Conservation (phyloP, 768 basidiomycete species). For the Lactarius trivialis region DNA sequence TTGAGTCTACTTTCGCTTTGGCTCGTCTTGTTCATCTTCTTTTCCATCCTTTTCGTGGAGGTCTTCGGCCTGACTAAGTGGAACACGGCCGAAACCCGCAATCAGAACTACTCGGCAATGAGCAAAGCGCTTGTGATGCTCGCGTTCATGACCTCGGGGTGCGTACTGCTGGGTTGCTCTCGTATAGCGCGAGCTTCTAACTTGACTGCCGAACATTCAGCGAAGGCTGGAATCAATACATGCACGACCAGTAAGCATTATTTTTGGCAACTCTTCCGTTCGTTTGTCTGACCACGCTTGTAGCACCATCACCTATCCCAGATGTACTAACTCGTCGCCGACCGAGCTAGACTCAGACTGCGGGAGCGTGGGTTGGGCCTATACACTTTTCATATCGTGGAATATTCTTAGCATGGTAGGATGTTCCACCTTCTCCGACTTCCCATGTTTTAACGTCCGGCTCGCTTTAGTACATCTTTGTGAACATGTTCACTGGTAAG, state of each 20-base stretch:
- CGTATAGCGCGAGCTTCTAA: background rate
- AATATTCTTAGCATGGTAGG: conserved; percentile 90
- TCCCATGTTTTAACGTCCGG: background rate
- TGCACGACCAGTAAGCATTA: conserved; percentile 83
- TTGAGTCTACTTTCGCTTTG: conserved; percentile 80
- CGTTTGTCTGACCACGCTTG: conserved; percentile 9
- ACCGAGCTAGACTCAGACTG: conserved; percentile 70
- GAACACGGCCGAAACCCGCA: conserved; percentile 59
- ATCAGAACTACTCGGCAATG: conserved; percentile 75
- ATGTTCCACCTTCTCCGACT: conserved; percentile 3
- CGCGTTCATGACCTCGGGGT: conserved; percentile 92
- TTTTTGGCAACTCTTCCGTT: background rate
- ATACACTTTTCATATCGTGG: conserved; percentile 87
- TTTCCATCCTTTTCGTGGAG: conserved; percentile 80
- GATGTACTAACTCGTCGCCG: conserved; percentile 56
- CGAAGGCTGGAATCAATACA: conserved; percentile 95
- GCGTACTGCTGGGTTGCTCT: conserved; percentile 26
- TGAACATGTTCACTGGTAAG: conserved; percentile 90
- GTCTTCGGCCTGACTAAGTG: conserved; percentile 90
- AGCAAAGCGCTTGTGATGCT: conserved; percentile 81
- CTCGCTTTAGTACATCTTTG: conserved; percentile 75
- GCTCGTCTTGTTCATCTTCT: conserved; percentile 88
- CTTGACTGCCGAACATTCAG: conserved; percentile 36
- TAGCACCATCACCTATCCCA: conserved; percentile 71
- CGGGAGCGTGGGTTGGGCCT: conserved; percentile 79